Conservation (phyloP, 2,329 filamentous ascomycete species). For the Sporothrix brasiliensis region DNA sequence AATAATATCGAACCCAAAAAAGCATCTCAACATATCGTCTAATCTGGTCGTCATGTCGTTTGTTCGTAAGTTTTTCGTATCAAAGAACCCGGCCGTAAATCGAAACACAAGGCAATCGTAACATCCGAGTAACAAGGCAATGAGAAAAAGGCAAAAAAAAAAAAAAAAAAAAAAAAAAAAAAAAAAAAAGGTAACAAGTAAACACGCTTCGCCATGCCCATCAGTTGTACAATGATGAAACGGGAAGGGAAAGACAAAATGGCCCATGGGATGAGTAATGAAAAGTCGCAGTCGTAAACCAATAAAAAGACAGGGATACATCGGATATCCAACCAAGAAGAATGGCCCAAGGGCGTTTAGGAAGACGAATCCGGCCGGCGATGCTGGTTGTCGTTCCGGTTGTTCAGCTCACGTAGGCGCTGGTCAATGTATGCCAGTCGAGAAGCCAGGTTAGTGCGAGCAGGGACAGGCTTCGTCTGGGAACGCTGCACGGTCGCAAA, state of each 20-base stretch:
- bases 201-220: slow-evolving; percentile 16
- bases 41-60: slow-evolving; percentile 35
- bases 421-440: slow-evolving; percentile 62
- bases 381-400: slow-evolving; percentile 44
- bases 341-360: background rate
- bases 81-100: slow-evolving; percentile 31
- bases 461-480: slow-evolving; percentile 42
- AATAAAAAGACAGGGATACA: background rate
- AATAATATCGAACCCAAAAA: slow-evolving; percentile 22
- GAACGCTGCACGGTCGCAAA: slow-evolving; percentile 59
- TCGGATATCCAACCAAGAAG: background rate
- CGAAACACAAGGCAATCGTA: slow-evolving; percentile 16
- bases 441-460: slow-evolving; percentile 52
- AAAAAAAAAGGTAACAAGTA: background rate
- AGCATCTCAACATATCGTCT: slow-evolving; percentile 34
- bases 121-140: slow-evolving; percentile 19
- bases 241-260: slow-evolving; percentile 13
- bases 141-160: background rate
- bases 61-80: slow-evolving; percentile 35
- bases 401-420: slow-evolving; percentile 58
- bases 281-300: slow-evolving; percentile 11
- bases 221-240: slow-evolving; percentile 19
- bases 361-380: slow-evolving; percentile 50
- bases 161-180: slow-evolving; percentile 18
- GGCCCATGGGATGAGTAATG: background rate